Conservation (phyloP, 164 flowering plant genomes). For the Dillenia suffruticosa region DNA sequence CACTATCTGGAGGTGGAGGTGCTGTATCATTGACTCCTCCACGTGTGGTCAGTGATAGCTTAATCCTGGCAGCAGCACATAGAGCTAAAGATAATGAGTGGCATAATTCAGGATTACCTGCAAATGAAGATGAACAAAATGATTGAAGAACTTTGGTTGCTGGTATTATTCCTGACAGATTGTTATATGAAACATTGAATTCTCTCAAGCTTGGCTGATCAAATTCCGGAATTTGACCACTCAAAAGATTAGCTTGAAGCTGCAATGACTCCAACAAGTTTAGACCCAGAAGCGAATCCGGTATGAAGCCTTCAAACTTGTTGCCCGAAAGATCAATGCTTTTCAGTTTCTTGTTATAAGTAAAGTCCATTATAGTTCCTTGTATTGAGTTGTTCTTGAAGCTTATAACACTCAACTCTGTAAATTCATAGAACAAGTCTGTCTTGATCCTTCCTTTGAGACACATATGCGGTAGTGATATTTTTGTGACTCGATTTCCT, state of each 20-base stretch:
- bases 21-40: no score
- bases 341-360: conserved; percentile 27
- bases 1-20: not conserved
- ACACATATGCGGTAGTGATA: conserved; percentile 26
- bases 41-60: no score
- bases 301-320: conserved; percentile 33
- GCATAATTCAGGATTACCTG: conserved; percentile 30
- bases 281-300: conserved; percentile 26
- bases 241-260: conserved; percentile 39
- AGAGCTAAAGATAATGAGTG: conserved; percentile 22
- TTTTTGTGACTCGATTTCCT: conserved; percentile 33
- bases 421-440: conserved; percentile 27
- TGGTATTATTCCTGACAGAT: conserved; percentile 42
- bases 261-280: conserved; percentile 25
- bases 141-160: conserved; percentile 24
- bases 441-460: conserved; percentile 27
- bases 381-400: conserved; percentile 37
- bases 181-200: conserved; percentile 49
- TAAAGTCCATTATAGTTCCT: conserved; percentile 38
- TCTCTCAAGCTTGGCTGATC: conserved; percentile 29
- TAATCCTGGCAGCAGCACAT: conserved; percentile 4
- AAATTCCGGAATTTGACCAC: conserved; percentile 35
- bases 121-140: conserved; percentile 19
- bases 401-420: conserved; percentile 30
- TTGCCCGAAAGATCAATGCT: conserved; percentile 41